Evolutionary conservation across 2,329 filamentous ascomycete genomes (phyloP).

Genomic region (Botrytis tulipae): DNA sequence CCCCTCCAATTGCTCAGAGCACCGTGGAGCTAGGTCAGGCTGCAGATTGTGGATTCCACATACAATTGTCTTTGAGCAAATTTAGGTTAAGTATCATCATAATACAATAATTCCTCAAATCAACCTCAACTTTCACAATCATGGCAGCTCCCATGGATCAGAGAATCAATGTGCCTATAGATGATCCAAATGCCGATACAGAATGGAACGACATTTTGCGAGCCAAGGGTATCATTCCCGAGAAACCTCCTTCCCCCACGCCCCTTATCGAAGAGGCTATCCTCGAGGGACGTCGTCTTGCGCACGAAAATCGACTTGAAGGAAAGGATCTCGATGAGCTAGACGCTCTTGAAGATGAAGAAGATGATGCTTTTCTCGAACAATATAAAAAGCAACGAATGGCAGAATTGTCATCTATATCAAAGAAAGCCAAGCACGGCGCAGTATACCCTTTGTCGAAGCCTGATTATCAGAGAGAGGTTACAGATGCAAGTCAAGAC

Average conservation of each 20-base stretch:
- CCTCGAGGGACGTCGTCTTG: constrained; percentile 74
- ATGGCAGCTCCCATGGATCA: constrained; percentile 65
- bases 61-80: constrained; percentile 4
- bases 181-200: constrained; percentile 94
- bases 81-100: not conserved
- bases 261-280: constrained; percentile 96
- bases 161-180: constrained; percentile 76
- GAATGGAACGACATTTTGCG: constrained; percentile 99
- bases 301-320: constrained; percentile 89
- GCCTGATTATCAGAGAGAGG: constrained; percentile 85
- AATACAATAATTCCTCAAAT: not conserved
- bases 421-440: constrained; percentile 77
- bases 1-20: constrained; percentile 8
- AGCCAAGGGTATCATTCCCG: constrained; percentile 95
- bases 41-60: not conserved
- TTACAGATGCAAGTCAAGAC: constrained; percentile 83
- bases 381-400: constrained; percentile 85
- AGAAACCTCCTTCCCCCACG: constrained; percentile 93
- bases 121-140: constrained; percentile 13
- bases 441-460: constrained; percentile 93
- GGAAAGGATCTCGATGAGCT: constrained; percentile 94
- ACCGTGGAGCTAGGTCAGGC: not conserved
- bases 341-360: constrained; percentile 88
- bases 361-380: constrained; percentile 90
- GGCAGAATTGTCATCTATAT: constrained; percentile 72